Evolutionary conservation across 345 rosid species (phyloP).

Genomic region (Chamaenerion angustifolium): DNA sequence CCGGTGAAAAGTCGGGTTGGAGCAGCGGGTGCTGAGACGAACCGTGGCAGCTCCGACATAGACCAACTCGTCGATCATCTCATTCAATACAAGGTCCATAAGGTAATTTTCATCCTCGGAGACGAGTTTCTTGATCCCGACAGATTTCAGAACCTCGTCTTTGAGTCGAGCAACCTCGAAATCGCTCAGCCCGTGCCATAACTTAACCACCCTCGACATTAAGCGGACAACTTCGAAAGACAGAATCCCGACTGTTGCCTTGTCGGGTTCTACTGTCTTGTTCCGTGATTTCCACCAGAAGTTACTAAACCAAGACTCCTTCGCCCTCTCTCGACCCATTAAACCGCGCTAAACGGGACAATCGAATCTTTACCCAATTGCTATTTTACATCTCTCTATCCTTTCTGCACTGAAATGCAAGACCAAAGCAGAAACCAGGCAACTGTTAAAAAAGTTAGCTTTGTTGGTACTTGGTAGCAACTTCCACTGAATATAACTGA

Average conservation of each 20-base stretch:
- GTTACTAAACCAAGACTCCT: slow-evolving; percentile 40
- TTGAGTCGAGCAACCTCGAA: slow-evolving; percentile 26
- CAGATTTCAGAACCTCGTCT: slow-evolving; percentile 28
- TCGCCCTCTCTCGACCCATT: slow-evolving; percentile 29
- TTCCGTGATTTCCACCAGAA: slow-evolving; percentile 28
- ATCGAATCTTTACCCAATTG: slow-evolving; percentile 5
- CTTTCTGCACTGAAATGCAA: slow-evolving; percentile 8
- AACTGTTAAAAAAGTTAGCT: no score
- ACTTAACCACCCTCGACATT: slow-evolving; percentile 36
- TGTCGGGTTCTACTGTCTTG: slow-evolving; percentile 18
- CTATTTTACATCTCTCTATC: slow-evolving; percentile 4
- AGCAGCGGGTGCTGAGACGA: slow-evolving; percentile 36
- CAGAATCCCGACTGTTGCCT: slow-evolving; percentile 37
- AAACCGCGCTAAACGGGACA: slow-evolving; percentile 4
- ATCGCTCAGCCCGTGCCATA: slow-evolving; percentile 42
- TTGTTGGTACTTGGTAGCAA: no score
- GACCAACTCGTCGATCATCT: slow-evolving; percentile 38
- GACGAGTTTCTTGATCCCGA: slow-evolving; percentile 36
- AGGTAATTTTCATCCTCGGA: slow-evolving; percentile 31
- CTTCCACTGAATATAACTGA: no score
- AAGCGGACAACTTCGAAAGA: slow-evolving; percentile 46
- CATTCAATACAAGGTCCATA: slow-evolving; percentile 44
- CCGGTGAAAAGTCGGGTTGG: slow-evolving; percentile 26
- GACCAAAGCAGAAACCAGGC: neutral
- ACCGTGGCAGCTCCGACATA: slow-evolving; percentile 28